These are phyloP conservation scores for Moesziomyces antarcticus DNA, from an alignment of 1,284 basidiomycete genomes.

Conservation along the genomic window DNA sequence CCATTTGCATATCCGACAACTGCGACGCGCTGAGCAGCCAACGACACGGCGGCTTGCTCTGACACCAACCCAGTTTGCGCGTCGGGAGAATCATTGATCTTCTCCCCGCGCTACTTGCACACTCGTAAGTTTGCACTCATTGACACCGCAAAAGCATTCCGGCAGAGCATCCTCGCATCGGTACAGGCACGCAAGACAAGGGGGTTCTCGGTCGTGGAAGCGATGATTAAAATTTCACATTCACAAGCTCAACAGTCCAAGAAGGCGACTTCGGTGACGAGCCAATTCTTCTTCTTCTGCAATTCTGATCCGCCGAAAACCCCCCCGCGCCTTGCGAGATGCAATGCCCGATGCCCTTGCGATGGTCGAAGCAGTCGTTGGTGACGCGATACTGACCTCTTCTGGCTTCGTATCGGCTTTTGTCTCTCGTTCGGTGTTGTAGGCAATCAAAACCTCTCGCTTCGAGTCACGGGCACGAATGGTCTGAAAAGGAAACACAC, in stretches of 20 bases:
- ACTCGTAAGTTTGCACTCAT: conserved; percentile 2
- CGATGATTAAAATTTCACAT: conserved; percentile 54
- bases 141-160: no score
- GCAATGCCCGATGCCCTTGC: not conserved
- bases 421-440: no score
- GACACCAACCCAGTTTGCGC: not conserved
- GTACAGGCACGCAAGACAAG: not conserved
- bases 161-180: no score
- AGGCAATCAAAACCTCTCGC: no score
- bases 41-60: not conserved
- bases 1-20: no score
- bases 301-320: conserved; percentile 35
- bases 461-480: no score
- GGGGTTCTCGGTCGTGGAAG: not conserved
- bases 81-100: not conserved
- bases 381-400: no score
- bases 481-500: no score
- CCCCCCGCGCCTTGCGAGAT: no score
- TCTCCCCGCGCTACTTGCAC: not conserved
- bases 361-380: not conserved
- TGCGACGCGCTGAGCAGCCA: not conserved
- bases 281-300: conserved; percentile 54
- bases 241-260: conserved; percentile 58
- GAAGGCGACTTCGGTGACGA: conserved; percentile 34
- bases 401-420: no score